A percentile compares a stretch with the other conserved stretches of the same genome.
Conservation (phyloP, 176 grass and related monocot species). For the Avena sativa region DNA sequence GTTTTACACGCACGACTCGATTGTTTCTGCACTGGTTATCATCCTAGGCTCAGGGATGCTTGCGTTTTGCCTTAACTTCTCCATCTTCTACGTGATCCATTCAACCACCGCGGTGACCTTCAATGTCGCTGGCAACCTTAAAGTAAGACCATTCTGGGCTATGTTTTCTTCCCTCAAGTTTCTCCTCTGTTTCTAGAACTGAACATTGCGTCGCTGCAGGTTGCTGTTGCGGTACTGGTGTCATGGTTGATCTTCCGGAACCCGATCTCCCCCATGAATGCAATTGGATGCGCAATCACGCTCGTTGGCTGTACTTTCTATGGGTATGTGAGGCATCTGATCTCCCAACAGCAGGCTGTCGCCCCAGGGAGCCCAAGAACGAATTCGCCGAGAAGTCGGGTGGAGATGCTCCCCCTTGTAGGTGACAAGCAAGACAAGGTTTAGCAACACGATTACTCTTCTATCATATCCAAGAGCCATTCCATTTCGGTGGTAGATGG, state of each 20-base stretch:
- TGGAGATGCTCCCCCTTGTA: conserved; percentile 94
- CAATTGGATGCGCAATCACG: conserved; percentile 82
- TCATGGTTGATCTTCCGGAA: conserved; percentile 95
- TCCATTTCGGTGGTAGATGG: conserved; percentile 27
- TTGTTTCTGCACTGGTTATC: conserved; percentile 64
- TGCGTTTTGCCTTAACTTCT: conserved; percentile 98
- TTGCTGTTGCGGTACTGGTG: conserved; percentile 88
- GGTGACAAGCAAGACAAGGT: conserved; percentile 77
- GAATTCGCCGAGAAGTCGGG: conserved; percentile 50
- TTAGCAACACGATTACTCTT: conserved; percentile 45
- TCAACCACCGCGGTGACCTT: conserved; percentile 97
- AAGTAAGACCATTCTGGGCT: conserved; percentile 56
- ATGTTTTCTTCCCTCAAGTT: background rate
- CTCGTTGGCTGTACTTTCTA: conserved; percentile 93
- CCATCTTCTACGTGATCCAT: conserved; percentile 98
- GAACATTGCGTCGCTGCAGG: conserved; percentile 45
- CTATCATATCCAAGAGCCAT: conserved; percentile 1
- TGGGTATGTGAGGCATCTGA: conserved; percentile 81
- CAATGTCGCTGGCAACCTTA: conserved; percentile 96
- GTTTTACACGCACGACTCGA: conserved; percentile 81
- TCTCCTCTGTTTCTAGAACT: background rate
- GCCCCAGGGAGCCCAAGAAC: conserved; percentile 57
- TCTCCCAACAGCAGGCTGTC: conserved; percentile 60
- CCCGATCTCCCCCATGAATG: conserved; percentile 89
- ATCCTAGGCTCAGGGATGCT: conserved; percentile 84